Evolutionary conservation across 768 basidiomycete species (phyloP), one percentile per base, ranked within the genome.

Genomic region (Kwoniella europaea): DNA sequence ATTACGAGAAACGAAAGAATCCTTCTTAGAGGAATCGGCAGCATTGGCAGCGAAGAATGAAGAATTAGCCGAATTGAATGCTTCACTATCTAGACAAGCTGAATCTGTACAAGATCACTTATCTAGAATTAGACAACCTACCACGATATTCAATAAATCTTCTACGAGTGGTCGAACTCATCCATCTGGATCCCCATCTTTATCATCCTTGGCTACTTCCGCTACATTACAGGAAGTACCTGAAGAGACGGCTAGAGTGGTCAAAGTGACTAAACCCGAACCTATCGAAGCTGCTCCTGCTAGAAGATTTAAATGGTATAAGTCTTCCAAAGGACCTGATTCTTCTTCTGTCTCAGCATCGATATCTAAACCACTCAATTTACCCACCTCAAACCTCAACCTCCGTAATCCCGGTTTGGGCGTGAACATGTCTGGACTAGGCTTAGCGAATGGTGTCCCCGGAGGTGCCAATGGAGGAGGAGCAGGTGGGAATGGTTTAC

Each of bases 21-120:
- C 90, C 53, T 91, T 92, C 84, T 85, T 95, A 52, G 95, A 96
- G 78, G 97, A 99, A 85, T 92, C 94, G 0, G 91, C 93, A 0
- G 90, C 90, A 22, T 87, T 99, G 61, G 93, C 93, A 80, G 90
- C 90, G 6, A 89, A 94, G 59, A 98, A 98, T 84, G 94, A 95
- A 77, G 92, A 95, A 81, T 87, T 99, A 6, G 91, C 92, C 1
- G 91, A 94, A 82, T 88, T 98, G 55, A 92, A 91, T 74, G 88
- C 90, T 4, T 91, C 93, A 42, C 92, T 95, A 72, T 85, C 89
- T 10, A 89, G 92, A 44, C 90, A 92, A 70, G 88, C 92, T 78
- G 95, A 97, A 61, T 63, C 73, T 22, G 61, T 84, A 65, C 76
- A 85, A 72, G 80, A 83, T 68, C 73, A 70, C 35, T 43, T 82